Evolutionary conservation across 2,329 filamentous ascomycete genomes (phyloP).

Genomic region (Fusarium annulatum): DNA sequence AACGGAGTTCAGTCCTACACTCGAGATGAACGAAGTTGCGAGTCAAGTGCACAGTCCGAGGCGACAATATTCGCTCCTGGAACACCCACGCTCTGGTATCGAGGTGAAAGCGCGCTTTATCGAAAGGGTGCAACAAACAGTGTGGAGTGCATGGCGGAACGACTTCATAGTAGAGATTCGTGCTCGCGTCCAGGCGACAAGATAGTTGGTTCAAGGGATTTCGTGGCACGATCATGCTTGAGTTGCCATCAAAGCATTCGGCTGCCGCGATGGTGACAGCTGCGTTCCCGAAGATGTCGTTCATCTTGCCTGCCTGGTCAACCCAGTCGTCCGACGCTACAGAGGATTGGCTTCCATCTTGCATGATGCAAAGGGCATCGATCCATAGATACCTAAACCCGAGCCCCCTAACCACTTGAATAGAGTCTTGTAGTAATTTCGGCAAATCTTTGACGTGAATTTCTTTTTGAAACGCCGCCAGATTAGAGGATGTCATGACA

Average conservation of each 20-base stretch:
- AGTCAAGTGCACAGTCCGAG: not conserved
- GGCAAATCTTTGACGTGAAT: not conserved
- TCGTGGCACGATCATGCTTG: not conserved
- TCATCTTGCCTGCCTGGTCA: not conserved
- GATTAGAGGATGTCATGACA: not conserved
- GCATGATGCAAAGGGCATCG: constrained; percentile 1
- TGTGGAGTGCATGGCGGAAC: not conserved
- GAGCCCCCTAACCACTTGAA: not conserved
- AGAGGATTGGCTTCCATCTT: not conserved
- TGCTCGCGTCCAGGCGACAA: not conserved
- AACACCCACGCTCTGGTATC: not conserved
- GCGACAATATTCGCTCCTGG: not conserved
- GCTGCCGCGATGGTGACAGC: not conserved
- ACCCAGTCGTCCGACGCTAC: not conserved
- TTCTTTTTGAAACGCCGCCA: not conserved
- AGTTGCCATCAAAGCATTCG: constrained; percentile 1
- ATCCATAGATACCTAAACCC: not conserved
- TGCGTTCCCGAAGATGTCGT: not conserved
- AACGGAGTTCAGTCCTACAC: not conserved
- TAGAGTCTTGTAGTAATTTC: not conserved
- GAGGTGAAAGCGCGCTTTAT: not conserved
- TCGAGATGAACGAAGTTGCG: not conserved
- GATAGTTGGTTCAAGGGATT: not conserved
- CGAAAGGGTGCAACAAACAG: not conserved
- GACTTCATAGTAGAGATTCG: not conserved